Base-by-base conservation (phyloP, 169 alveolate genomes). In the Eimeria praecox region DNA sequence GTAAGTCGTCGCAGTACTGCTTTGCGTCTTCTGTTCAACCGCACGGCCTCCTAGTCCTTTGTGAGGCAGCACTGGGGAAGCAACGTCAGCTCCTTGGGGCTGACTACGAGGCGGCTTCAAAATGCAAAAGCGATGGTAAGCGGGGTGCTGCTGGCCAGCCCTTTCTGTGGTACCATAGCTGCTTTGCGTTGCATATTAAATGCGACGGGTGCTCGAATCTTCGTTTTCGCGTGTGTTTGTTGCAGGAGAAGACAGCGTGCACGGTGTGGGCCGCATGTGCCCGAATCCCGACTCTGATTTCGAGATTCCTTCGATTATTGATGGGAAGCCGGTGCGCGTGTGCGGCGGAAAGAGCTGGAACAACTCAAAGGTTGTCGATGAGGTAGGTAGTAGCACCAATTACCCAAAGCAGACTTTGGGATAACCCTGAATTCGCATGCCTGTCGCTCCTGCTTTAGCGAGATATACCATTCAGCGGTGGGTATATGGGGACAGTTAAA, bases 61-160 rank as follows among this genome's bases (percentile, higher is more conserved):
- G 99, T 95, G 99, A 98, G 83, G 99, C 98, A 22, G 99, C 99
- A 2, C 86, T 98, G 44, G 99, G 99, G 56, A 98, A 97, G 59
- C 90, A 98, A 69, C 97, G 82, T 33, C 83, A 33, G 75, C 77
- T 64, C 59, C 94, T 94, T 24, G 96, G 87, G 90, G 98, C 99
- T 4, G 98, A 97, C 95, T 97, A 96, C 90, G 95, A 97, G 85
- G 98, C 98, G 52, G 95, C 94, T 69, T 73, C 92, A 56, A 69
- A 95, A 18, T 97, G 97, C 75, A 83, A 85, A 93, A 97, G 40
- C 8, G 90, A 89, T 69, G 98, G 54, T 38, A 86, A 56, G 90
- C 59, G 3, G 35, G 33, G 56, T 30, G 49, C 16, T 12, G 82
- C 89, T 80, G 38, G 16, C 42, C 89, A 80, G 24, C 16, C 22